Conservation (phyloP, 2,329 filamentous ascomycete species). For the Alternaria rosae region DNA sequence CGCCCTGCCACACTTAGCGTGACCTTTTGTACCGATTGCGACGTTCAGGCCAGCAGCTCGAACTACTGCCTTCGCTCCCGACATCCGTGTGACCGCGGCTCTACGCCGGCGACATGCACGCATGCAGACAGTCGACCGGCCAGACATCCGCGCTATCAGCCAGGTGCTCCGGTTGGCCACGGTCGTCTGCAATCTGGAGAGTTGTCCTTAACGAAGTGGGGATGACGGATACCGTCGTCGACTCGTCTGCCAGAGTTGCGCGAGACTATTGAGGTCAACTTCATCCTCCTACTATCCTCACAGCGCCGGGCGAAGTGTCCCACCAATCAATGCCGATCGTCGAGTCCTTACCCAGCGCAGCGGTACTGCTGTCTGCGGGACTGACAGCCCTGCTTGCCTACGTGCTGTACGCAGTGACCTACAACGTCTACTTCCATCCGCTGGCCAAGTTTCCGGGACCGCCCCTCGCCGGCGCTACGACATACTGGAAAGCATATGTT, state of each 20-base stretch:
- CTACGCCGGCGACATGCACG: background rate
- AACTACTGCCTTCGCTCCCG: background rate
- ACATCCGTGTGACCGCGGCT: background rate
- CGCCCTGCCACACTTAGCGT: background rate
- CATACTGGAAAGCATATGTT: slow-evolving; percentile 41
- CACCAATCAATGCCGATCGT: slow-evolving; percentile 1
- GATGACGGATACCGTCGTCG: background rate
- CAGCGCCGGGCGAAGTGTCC: background rate
- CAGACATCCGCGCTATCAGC: background rate
- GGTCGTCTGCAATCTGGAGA: background rate
- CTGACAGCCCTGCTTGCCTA: slow-evolving; percentile 23
- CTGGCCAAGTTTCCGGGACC: slow-evolving; percentile 55
- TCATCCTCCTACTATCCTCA: background rate
- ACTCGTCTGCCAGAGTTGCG: background rate
- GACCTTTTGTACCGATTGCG: background rate
- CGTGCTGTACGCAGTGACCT: slow-evolving; percentile 26
- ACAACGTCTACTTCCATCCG: slow-evolving; percentile 54
- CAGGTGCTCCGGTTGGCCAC: slow-evolving; percentile 1
- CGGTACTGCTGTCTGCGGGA: slow-evolving; percentile 20
- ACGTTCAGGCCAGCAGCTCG: background rate
- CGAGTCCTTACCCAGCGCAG: slow-evolving; percentile 1
- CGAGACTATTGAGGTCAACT: background rate
- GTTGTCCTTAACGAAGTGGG: background rate
- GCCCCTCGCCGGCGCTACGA: slow-evolving; percentile 26
- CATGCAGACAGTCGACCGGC: background rate